These are phyloP conservation scores for Heritiera littoralis DNA, from an alignment of 345 rosid species.

Conservation along the genomic window DNA sequence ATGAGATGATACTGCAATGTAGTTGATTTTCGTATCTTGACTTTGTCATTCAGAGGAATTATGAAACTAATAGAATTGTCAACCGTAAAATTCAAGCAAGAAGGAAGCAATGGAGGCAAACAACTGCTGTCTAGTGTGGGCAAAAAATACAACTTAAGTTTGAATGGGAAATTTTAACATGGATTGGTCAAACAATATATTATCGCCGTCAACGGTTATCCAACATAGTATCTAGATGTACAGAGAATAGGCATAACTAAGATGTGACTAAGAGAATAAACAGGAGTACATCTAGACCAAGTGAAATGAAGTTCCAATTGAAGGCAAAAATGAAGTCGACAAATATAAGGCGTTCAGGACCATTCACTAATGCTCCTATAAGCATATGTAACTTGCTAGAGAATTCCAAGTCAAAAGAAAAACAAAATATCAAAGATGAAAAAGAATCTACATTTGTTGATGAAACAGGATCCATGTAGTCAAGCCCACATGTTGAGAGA, in stretches of 20 bases:
- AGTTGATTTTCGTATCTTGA: background rate
- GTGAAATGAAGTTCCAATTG: background rate
- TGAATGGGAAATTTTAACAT: background rate
- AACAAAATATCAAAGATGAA: background rate
- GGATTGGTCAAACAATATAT: background rate
- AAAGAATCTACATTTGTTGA: background rate
- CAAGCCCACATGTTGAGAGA: background rate
- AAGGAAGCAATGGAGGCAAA: background rate
- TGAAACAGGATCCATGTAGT: background rate
- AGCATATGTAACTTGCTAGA: background rate
- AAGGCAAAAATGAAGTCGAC: background rate
- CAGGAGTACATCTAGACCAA: too few relatives aligned
- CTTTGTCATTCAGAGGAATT: background rate
- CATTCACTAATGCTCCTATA: background rate
- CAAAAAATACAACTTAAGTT: background rate
- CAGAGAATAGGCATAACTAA: background rate
- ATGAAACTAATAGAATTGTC: background rate
- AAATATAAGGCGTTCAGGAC: background rate
- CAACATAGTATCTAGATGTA: background rate
- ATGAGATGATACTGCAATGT: background rate
- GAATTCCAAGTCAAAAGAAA: background rate
- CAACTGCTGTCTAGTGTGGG: background rate
- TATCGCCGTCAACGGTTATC: background rate
- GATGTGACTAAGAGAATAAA: background rate
- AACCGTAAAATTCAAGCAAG: background rate